A percentile compares a stretch with the other conserved stretches of the same genome.
Evolutionary conservation across 2,329 filamentous ascomycete genomes (phyloP).

Genomic region (Pseudogymnoascus sp.): DNA sequence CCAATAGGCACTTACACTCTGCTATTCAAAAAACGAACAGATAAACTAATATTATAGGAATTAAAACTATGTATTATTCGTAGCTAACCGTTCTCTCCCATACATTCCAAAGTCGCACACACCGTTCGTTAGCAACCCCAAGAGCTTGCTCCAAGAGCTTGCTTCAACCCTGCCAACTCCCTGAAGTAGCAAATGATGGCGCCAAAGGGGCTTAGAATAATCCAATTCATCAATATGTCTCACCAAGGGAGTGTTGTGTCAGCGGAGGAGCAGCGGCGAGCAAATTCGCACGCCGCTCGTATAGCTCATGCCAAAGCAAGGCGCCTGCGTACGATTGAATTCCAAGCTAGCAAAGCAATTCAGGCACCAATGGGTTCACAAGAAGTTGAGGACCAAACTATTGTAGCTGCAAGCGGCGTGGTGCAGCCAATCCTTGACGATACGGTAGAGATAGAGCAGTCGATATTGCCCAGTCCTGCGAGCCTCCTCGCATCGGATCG

Average conservation of each 20-base stretch:
- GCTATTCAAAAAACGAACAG: not conserved
- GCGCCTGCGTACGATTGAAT: conserved; percentile 9
- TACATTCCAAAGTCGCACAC: not conserved
- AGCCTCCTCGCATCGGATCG: not conserved
- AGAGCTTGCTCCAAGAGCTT: not conserved
- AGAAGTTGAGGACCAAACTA: not conserved
- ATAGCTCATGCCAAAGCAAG: conserved; percentile 12
- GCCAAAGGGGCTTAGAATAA: not conserved
- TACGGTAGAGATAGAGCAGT: not conserved
- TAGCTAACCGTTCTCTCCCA: not conserved
- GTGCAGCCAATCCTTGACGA: not conserved
- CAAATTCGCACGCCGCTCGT: conserved; percentile 13
- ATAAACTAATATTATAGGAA: not conserved
- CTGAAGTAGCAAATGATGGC: not conserved
- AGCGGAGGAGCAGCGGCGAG: not conserved
- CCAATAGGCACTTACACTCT: not conserved
- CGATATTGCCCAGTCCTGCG: not conserved
- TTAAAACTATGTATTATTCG: not conserved
- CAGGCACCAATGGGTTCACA: not conserved
- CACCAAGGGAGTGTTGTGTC: not conserved
- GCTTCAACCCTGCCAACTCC: not conserved
- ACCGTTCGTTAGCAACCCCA: not conserved
- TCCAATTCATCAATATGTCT: not conserved
- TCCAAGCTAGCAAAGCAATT: conserved; percentile 5
- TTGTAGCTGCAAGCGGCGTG: not conserved